Conservation (phyloP, 1,139 yeast species). For the Candida pseudoviswanathii region DNA sequence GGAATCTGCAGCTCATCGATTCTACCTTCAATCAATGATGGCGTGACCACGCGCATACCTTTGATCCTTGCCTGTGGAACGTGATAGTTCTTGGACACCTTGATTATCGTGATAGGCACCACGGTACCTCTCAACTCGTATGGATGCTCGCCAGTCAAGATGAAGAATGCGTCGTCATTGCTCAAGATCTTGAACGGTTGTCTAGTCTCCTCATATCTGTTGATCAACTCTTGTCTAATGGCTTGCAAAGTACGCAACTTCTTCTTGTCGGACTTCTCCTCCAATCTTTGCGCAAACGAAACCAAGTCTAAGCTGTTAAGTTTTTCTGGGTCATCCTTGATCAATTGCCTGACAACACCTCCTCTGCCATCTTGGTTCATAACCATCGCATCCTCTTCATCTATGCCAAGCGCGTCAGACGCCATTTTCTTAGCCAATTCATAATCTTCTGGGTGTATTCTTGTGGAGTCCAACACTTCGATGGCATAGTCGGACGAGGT, state of each 20-base stretch:
- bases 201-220: conserved; percentile 85
- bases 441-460: conserved; percentile 98
- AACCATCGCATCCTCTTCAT: conserved; percentile 75
- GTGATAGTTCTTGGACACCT: conserved; percentile 50
- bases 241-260: conserved; percentile 83
- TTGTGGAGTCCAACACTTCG: conserved; percentile 87
- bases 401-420: conserved; percentile 94
- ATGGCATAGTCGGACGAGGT: conserved; percentile 49
- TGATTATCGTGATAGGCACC: conserved; percentile 72
- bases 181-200: conserved; percentile 68
- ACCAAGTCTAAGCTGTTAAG: conserved; percentile 86
- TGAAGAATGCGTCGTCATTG: conserved; percentile 75
- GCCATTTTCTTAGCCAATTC: conserved; percentile 96
- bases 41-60: conserved; percentile 61
- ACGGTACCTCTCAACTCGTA: conserved; percentile 71
- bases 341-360: conserved; percentile 80
- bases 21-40: conserved; percentile 76
- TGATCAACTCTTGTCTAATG: conserved; percentile 86
- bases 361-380: conserved; percentile 77
- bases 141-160: conserved; percentile 84
- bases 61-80: conserved; percentile 40
- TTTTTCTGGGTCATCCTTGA: conserved; percentile 82
- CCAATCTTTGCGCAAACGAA: conserved; percentile 92
- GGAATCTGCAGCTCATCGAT: conserved; percentile 70
- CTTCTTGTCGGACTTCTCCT: conserved; percentile 70